Evolutionary conservation across 331 rosid genomes (phyloP).

Genomic region (Arachis monticola): DNA sequence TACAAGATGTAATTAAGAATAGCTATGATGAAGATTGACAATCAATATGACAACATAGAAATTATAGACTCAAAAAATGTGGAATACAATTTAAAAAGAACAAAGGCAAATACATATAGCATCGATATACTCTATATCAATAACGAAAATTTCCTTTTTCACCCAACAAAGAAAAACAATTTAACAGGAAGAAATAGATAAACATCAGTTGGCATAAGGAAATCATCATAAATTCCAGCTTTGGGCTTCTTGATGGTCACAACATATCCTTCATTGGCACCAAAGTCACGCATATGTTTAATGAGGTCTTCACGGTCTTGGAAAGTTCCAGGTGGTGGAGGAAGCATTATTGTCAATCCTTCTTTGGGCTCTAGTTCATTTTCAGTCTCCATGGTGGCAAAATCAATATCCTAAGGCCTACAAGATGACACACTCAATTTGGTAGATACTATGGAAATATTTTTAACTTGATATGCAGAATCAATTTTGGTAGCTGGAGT

Average conservation of each 20-base stretch:
- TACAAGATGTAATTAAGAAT: conserved; percentile 45
- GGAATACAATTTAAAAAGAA: too few relatives aligned
- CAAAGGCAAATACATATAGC: background rate
- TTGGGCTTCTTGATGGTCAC: conserved; percentile 74
- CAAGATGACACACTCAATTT: too few relatives aligned
- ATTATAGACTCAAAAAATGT: background rate
- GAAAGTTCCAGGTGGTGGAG: conserved; percentile 66
- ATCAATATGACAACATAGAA: background rate
- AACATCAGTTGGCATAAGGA: conserved; percentile 5
- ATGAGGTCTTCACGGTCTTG: conserved; percentile 79
- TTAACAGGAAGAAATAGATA: background rate
- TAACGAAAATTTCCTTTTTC: background rate
- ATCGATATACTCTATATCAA: conserved; percentile 10
- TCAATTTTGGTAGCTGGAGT: too few relatives aligned
- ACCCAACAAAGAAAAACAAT: background rate
- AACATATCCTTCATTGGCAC: conserved; percentile 80
- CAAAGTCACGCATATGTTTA: conserved; percentile 71
- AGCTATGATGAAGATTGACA: conserved; percentile 23
- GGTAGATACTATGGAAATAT: too few relatives aligned
- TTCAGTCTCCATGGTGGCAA: conserved; percentile 49
- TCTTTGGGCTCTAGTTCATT: conserved; percentile 45
- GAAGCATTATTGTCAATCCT: conserved; percentile 52
- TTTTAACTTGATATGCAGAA: too few relatives aligned
- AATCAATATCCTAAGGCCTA: background rate
- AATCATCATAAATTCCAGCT: background rate